Evolutionary conservation across 2,329 filamentous ascomycete species (phyloP), one percentile per base, ranked within the genome.

Genomic region (Phyllachora maydis): DNA sequence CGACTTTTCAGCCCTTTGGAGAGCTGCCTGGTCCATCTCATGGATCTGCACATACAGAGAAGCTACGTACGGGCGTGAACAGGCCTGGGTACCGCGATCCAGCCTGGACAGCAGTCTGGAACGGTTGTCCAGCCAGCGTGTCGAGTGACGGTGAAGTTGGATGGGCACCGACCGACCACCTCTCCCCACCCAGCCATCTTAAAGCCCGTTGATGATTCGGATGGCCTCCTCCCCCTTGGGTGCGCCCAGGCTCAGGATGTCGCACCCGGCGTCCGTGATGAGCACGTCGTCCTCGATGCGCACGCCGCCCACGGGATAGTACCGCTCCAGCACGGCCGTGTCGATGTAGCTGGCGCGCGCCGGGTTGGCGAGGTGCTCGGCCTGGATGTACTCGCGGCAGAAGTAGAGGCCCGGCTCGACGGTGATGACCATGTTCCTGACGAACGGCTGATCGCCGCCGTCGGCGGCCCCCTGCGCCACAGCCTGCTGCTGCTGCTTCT

Each of bases 221-320:
- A 82, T 50, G 36, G 82, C 49, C 39, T 79, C 70, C 24, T 73
- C 58, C 2, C 67, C 65, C 52, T 90, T 91, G 1, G 78, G 76
- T 15, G 75, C 75, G 2, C 62, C 60, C n/a, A n/a, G n/a, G 2
- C 82, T 90, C 42, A 95, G 41, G 40, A 91, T 90, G 47, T 93
- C 82, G 37, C 68, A 69, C 0, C 83, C 82, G 13, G 64, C 54
- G 30, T 73, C 57, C 2, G 75, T 88, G 22, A 95, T 69, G 12
- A 88, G 55, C 18, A 95, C 62, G 43, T 85, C 78, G 40, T 95
- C 82, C 50, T 98, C 88, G 30, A 95, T 90, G 22, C 88, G 65
- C 14, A 92, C 81, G 16, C 88, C 88, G 10, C 85, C 88, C 1
- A 95, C 72, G 14, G 50, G 52, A 54, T 77, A 85, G 43, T 75